Evolutionary conservation across 495 filamentous ascomycete genomes (phyloP), one percentile per base, ranked within the genome.

Genomic region (Aspergillus wentii): DNA sequence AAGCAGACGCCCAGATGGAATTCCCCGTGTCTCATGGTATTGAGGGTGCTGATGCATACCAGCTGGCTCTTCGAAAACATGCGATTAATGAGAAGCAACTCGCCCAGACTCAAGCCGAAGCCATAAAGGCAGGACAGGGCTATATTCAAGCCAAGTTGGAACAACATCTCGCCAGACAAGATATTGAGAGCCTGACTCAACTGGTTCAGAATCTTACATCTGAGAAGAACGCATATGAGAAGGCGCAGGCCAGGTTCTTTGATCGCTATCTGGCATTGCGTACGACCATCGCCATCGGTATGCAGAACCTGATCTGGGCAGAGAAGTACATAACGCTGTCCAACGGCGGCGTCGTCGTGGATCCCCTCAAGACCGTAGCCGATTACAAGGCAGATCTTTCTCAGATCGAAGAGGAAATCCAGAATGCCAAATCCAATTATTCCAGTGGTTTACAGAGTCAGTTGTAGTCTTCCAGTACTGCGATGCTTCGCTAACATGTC

Each of bases 281-380:
- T 8, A 40, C 18, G 3, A 33, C 3, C 20, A 18, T 40, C 1
- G 18, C 10, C 8, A 32, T 40, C 0, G 18, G 10, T 6, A 40
- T 40, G 38, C 38, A 30, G 13, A 40, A 40, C 1, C 5, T 40
- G 11, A 20, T 33, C 17, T 40, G 38, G 38, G 38, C 38, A 13
- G 32, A 40, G 8, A 40, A 33, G 15, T 40, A 40, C 19, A 32
- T 13, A 13, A 30, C 29, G 5, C 22, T 40, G 18, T 5, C 4
- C 3, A 30, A 40, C 19, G 25, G 28, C 18, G 1, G n/a, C 4
- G 19, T 33, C 8, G 29, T 26, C 0, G 18, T 33, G 5, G 29
- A 32, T 30, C 5, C 15, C n/a, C n/a, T n/a, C n/a, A n/a, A n/a
- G n/a, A n/a, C n/a, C n/a, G n/a, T n/a, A n/a, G n/a, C n/a, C n/a